Conservation (phyloP, 2,329 filamentous ascomycete genomes). For the Aspergillus nomiae region DNA sequence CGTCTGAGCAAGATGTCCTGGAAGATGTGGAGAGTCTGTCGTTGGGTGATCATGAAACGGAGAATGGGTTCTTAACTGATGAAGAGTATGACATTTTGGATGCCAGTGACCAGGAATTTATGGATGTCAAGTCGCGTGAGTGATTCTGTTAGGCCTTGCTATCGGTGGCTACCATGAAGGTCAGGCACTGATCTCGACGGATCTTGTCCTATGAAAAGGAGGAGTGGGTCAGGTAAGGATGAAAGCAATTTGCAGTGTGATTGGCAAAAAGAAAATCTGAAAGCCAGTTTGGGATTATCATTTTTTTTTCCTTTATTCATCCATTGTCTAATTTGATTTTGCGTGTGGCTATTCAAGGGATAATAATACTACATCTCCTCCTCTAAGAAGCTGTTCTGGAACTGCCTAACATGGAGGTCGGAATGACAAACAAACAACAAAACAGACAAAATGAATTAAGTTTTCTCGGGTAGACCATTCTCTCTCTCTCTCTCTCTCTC, state of each 20-base stretch:
- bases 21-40: conserved; percentile 63
- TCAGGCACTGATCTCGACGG: background rate
- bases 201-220: conserved; percentile 2
- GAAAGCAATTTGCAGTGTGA: background rate
- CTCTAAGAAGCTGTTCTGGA: background rate
- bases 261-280: background rate
- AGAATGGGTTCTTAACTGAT: conserved; percentile 87
- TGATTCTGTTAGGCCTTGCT: conserved; percentile 9
- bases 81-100: conserved; percentile 98
- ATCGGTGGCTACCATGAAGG: background rate
- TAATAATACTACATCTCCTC: background rate
- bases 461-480: background rate
- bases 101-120: conserved; percentile 85
- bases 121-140: conserved; percentile 46
- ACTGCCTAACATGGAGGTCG: background rate
- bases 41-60: conserved; percentile 48
- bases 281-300: background rate
- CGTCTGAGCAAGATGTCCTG: conserved; percentile 51
- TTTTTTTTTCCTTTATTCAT: background rate
- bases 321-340: background rate
- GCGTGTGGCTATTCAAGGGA: background rate
- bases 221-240: conserved; percentile 1
- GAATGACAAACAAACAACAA: background rate
- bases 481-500: too few species aligned
- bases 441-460: background rate